These are phyloP conservation scores for Ascochyta fabae DNA, from an alignment of 2,329 filamentous ascomycete species.

Conservation along the genomic window DNA sequence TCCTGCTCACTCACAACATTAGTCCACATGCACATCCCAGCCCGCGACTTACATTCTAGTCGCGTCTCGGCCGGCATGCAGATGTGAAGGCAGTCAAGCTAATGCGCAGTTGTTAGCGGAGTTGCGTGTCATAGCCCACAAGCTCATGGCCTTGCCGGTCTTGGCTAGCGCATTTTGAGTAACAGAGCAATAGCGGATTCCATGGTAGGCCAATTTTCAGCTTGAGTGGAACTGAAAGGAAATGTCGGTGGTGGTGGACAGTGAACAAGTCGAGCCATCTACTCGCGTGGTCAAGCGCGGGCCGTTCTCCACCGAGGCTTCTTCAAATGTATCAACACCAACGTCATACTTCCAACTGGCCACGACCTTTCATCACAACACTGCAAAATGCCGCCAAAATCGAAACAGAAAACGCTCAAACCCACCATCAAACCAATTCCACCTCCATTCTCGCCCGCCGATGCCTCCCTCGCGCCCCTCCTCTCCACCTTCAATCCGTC, in stretches of 20 bases:
- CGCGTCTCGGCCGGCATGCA: background rate
- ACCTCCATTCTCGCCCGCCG: constrained; percentile 53
- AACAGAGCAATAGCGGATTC: background rate
- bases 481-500: constrained; percentile 68
- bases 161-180: background rate
- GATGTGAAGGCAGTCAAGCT: background rate
- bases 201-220: background rate
- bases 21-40: background rate
- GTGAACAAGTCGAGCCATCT: no score
- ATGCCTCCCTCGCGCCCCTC: constrained; percentile 69
- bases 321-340: background rate
- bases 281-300: constrained; percentile 3
- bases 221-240: background rate
- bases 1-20: background rate
- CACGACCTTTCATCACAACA: background rate
- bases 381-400: constrained; percentile 29
- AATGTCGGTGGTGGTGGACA: background rate
- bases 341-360: constrained; percentile 10
- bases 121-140: background rate
- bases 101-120: background rate
- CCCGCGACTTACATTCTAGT: background rate
- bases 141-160: background rate
- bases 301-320: constrained; percentile 8
- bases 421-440: constrained; percentile 15
- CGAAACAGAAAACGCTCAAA: constrained; percentile 27